Evolutionary conservation across 306 rosid genomes (phyloP).

Genomic region (Malus fusca): DNA sequence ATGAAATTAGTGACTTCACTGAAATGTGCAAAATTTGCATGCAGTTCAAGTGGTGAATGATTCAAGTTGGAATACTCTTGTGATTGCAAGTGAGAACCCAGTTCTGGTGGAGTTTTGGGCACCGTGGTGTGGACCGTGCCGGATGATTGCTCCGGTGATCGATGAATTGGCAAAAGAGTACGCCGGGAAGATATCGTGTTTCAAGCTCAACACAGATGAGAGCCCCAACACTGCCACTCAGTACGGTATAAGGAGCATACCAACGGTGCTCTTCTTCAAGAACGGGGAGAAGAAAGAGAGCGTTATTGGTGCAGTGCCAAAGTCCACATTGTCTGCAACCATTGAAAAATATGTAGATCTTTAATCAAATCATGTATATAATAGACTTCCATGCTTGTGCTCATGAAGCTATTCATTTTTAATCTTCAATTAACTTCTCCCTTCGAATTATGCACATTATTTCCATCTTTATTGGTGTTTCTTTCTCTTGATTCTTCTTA

Average conservation of each 20-base stretch:
- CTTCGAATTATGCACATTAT: background rate
- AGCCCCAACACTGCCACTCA: slow-evolving; percentile 64
- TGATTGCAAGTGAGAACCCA: slow-evolving; percentile 54
- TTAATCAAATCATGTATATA: slow-evolving; percentile 10
- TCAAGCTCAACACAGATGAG: slow-evolving; percentile 74
- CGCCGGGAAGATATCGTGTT: slow-evolving; percentile 62
- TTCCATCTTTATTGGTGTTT: background rate
- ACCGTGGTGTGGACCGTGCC: slow-evolving; percentile 94
- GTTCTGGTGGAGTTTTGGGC: slow-evolving; percentile 97
- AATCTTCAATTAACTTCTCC: background rate
- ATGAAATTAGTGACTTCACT: background rate
- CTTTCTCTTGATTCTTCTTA: background rate
- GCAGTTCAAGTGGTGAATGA: slow-evolving; percentile 77
- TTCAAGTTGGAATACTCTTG: slow-evolving; percentile 64
- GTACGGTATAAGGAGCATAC: slow-evolving; percentile 93
- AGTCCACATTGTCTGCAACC: slow-evolving; percentile 64
- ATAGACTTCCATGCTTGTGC: slow-evolving; percentile 4
- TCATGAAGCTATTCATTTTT: slow-evolving; percentile 6
- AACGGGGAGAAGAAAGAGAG: slow-evolving; percentile 85
- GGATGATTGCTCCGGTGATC: slow-evolving; percentile 74
- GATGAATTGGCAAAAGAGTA: slow-evolving; percentile 77
- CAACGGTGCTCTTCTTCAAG: slow-evolving; percentile 86
- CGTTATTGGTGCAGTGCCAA: slow-evolving; percentile 84
- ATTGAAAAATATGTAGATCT: slow-evolving; percentile 52
- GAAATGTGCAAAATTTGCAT: slow-evolving; percentile 20